Evolutionary conservation across 192 early-diverging fungal species (phyloP).

Genomic region (Coemansia sp.): DNA sequence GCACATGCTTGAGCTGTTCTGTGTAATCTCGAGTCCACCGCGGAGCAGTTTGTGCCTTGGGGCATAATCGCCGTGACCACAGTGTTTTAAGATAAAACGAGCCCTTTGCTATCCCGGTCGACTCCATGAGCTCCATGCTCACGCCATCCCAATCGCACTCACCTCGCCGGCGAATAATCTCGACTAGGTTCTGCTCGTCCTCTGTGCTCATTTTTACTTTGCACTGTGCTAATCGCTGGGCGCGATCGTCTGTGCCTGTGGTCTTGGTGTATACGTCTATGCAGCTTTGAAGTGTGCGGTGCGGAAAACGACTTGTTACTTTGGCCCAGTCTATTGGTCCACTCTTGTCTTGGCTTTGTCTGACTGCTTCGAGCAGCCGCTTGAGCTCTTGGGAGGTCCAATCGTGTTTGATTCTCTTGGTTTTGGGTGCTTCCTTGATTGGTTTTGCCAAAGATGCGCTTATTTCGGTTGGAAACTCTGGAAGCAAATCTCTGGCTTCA

Average conservation of each 20-base stretch:
- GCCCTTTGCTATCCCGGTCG: constrained; percentile 5
- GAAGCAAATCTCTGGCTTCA: neutral
- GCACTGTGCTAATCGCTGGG: neutral
- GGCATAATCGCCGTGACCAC: constrained; percentile 24
- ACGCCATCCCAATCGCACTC: constrained; percentile 30
- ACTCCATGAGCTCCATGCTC: constrained; percentile 14
- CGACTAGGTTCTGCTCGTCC: constrained; percentile 1
- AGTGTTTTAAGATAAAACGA: neutral
- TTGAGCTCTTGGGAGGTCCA: too few species aligned
- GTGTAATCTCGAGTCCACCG: constrained; percentile 16
- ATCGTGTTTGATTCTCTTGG: too few species aligned
- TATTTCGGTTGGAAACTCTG: neutral
- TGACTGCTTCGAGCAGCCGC: neutral
- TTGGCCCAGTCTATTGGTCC: constrained; percentile 1
- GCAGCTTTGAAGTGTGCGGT: constrained; percentile 10
- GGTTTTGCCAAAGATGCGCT: neutral
- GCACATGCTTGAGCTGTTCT: constrained; percentile 8
- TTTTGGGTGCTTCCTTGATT: neutral
- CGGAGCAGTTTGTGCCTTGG: constrained; percentile 27
- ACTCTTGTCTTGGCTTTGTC: neutral
- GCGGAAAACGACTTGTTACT: constrained; percentile 8
- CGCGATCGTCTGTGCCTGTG: neutral
- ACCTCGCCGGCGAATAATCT: constrained; percentile 18
- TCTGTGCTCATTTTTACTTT: neutral
- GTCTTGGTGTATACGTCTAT: neutral